Conservation (phyloP, 139 green algal species). For the Chlamydomonas incerta region DNA sequence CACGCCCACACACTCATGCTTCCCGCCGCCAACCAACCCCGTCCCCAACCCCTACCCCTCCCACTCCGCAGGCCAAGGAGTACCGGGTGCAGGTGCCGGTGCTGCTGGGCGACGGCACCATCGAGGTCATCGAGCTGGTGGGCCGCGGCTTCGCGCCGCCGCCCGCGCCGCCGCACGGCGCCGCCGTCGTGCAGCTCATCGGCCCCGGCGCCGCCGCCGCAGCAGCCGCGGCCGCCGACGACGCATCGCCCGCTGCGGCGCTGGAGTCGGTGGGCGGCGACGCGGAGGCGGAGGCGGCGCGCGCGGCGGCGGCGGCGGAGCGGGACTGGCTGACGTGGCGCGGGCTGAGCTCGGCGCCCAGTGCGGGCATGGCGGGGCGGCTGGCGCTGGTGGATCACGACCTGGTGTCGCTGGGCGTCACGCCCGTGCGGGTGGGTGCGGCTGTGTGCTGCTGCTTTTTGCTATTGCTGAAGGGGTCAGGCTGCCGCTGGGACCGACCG, state of each 20-base stretch:
- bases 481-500: no score
- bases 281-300: not conserved
- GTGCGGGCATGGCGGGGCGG: constrained; percentile 33
- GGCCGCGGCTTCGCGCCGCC: constrained; percentile 53
- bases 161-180: constrained; percentile 5
- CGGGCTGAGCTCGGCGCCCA: constrained; percentile 4
- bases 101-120: constrained; percentile 47
- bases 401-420: constrained; percentile 23
- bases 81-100: constrained; percentile 42
- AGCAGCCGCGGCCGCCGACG: not conserved
- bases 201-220: not conserved
- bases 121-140: constrained; percentile 13
- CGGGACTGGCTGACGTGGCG: constrained; percentile 31
- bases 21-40: no score
- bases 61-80: constrained; percentile 18
- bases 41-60: not conserved
- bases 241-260: not conserved
- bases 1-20: no score
- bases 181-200: not conserved
- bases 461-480: no score
- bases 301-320: not conserved
- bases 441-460: no score
- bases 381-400: constrained; percentile 40
- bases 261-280: not conserved
- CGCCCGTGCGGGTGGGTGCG: constrained; percentile 2